These are phyloP conservation scores for Penicillium steckii DNA, from an alignment of 495 filamentous ascomycete species.

Conservation along the genomic window DNA sequence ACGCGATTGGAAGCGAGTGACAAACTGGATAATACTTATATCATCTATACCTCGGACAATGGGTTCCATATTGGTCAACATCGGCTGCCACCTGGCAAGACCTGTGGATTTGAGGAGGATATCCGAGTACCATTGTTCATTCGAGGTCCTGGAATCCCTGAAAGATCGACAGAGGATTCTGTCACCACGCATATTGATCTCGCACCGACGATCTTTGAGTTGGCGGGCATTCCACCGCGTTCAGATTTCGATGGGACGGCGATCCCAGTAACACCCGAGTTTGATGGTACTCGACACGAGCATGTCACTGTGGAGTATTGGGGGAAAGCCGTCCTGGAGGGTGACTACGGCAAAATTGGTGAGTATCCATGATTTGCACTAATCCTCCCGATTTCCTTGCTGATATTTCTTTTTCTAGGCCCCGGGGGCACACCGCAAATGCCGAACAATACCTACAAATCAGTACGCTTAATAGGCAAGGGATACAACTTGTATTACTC, in stretches of 20 bases:
- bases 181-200: conserved; percentile 71
- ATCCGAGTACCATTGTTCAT: conserved; percentile 67
- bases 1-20: conserved; percentile 47
- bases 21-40: conserved; percentile 65
- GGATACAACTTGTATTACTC: conserved; percentile 61
- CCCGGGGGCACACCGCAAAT: conserved; percentile 15
- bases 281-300: conserved; percentile 51
- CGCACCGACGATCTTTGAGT: conserved; percentile 61
- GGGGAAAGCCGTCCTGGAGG: conserved; percentile 54
- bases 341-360: conserved; percentile 35
- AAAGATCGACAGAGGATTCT: conserved; percentile 43
- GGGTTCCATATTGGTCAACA: conserved; percentile 77
- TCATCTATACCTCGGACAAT: conserved; percentile 73
- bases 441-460: conserved; percentile 65
- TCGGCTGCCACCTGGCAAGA: conserved; percentile 68
- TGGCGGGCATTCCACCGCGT: conserved; percentile 45
- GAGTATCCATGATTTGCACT: not conserved
- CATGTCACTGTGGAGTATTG: conserved; percentile 68
- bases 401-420: conserved; percentile 25
- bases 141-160: conserved; percentile 56
- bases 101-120: conserved; percentile 71
- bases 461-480: conserved; percentile 52
- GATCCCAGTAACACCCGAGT: conserved; percentile 43
- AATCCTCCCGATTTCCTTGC: not conserved
- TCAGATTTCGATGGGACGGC: conserved; percentile 60